Evolutionary conservation across 805 yeast species (phyloP).

Genomic region (Nematodospora valgi): DNA sequence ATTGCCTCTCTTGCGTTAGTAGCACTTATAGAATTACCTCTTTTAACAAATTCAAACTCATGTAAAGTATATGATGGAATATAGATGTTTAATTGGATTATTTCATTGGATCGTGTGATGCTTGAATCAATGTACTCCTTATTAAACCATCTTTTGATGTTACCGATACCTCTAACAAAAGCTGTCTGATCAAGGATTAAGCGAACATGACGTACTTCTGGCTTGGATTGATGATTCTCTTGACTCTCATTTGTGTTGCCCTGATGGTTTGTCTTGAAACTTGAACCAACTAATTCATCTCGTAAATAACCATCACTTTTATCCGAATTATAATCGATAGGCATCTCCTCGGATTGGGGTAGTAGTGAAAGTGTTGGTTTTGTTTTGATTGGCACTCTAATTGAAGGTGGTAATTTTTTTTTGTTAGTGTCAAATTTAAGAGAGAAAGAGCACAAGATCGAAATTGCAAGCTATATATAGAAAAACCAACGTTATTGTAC

Average conservation of each 20-base stretch:
- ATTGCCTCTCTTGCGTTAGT: constrained; percentile 66
- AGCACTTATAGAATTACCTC: constrained; percentile 53
- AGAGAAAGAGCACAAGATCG: no score
- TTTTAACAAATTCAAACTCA: constrained; percentile 57
- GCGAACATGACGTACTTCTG: constrained; percentile 9
- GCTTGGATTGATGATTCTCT: neutral
- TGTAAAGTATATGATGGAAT: constrained; percentile 57
- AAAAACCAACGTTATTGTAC: no score
- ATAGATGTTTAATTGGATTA: constrained; percentile 33
- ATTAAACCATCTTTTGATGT: constrained; percentile 60
- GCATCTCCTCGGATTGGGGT: no score
- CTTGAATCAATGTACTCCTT: constrained; percentile 29
- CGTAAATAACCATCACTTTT: constrained; percentile 1
- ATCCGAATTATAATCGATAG: constrained; percentile 2
- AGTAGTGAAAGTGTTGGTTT: no score
- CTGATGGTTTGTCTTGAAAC: neutral
- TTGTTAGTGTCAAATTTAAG: no score
- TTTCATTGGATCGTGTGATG: constrained; percentile 16
- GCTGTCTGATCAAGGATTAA: constrained; percentile 67
- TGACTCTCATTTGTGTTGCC: neutral
- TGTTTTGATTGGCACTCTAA: no score
- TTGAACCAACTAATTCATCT: constrained; percentile 4
- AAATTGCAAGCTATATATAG: no score
- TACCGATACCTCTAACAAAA: constrained; percentile 65
- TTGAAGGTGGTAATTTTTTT: no score